phyloP scores from a whole-genome alignment of 2,329 filamentous ascomycete species.

The Metarhizium humberi region DNA sequence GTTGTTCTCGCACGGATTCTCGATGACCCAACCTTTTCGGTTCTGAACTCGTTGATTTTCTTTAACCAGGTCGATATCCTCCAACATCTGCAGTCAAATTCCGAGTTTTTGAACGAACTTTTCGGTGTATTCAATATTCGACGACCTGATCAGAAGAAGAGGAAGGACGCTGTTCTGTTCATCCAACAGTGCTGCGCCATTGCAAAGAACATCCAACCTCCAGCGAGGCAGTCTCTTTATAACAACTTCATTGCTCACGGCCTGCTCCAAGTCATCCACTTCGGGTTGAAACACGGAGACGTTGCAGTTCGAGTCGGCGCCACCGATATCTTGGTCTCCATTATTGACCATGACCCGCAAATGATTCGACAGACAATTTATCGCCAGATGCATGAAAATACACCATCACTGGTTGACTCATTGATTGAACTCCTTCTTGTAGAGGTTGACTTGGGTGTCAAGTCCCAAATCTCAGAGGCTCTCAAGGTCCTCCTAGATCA shows the following conservation, averaged over 20 bases:
- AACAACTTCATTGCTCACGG: constrained; percentile 84
- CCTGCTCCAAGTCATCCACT: constrained; percentile 82
- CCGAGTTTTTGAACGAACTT: constrained; percentile 68
- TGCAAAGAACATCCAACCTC: constrained; percentile 86
- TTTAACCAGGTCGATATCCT: constrained; percentile 99
- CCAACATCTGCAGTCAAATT: constrained; percentile 81
- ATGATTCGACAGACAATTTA: constrained; percentile 93
- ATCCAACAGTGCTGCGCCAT: constrained; percentile 94
- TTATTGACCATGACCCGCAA: constrained; percentile 91
- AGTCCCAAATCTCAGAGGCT: constrained; percentile 89
- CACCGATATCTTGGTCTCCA: constrained; percentile 83
- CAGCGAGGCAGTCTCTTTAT: constrained; percentile 71
- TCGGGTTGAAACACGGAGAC: constrained; percentile 77
- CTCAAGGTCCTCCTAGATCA: constrained; percentile 88
- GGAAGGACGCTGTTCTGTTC: constrained; percentile 91
- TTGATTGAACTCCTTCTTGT: constrained; percentile 85
- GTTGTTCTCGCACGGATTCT: constrained; percentile 95
- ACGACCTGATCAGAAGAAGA: constrained; percentile 57
- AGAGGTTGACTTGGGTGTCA: constrained; percentile 88
- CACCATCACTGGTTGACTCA: constrained; percentile 79
- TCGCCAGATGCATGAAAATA: constrained; percentile 80
- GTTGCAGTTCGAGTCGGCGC: constrained; percentile 82
- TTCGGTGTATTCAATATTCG: constrained; percentile 74
- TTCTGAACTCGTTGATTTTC: constrained; percentile 95
- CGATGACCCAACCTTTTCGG: constrained; percentile 94